Conservation (phyloP, 805 yeast genomes). For the Dipodascus albidus region DNA sequence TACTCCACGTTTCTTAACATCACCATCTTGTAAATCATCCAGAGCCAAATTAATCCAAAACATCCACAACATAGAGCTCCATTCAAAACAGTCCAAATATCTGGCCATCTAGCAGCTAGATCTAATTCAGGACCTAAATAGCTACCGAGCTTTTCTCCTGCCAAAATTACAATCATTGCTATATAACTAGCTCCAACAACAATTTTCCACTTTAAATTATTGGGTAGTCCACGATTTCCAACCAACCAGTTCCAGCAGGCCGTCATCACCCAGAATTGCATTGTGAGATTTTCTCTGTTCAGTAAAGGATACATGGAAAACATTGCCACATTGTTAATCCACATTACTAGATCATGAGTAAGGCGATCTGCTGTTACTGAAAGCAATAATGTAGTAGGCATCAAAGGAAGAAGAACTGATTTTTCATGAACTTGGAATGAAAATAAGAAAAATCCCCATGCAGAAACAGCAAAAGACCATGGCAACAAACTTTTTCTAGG, state of each 20-base stretch:
- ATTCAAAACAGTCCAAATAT: conserved; percentile 74
- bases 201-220: conserved; percentile 36
- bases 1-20: conserved; percentile 4
- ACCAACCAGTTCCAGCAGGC: conserved; percentile 69
- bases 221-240: conserved; percentile 43
- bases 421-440: conserved; percentile 97
- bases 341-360: conserved; percentile 61
- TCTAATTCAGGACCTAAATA: conserved; percentile 27
- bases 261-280: conserved; percentile 59
- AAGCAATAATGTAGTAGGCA: conserved; percentile 68
- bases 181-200: conserved; percentile 43
- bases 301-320: conserved; percentile 86
- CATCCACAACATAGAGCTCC: conserved; percentile 64
- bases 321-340: conserved; percentile 77
- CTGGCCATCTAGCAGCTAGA: conserved; percentile 44
- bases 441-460: conserved; percentile 82
- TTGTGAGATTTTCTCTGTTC: conserved; percentile 55
- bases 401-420: conserved; percentile 72
- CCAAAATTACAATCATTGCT: conserved; percentile 39
- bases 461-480: conserved; percentile 71
- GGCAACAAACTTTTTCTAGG: conserved; percentile 42
- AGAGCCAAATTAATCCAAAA: conserved; percentile 67
- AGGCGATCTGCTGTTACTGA: conserved; percentile 36
- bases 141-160: conserved; percentile 35
- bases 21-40: conserved; percentile 54